Percentiles rank a stretch among this genome's conserved stretches.
phyloP scores from a whole-genome alignment of 2,329 filamentous ascomycete genomes.

The Chrysoporthe cubensis region DNA sequence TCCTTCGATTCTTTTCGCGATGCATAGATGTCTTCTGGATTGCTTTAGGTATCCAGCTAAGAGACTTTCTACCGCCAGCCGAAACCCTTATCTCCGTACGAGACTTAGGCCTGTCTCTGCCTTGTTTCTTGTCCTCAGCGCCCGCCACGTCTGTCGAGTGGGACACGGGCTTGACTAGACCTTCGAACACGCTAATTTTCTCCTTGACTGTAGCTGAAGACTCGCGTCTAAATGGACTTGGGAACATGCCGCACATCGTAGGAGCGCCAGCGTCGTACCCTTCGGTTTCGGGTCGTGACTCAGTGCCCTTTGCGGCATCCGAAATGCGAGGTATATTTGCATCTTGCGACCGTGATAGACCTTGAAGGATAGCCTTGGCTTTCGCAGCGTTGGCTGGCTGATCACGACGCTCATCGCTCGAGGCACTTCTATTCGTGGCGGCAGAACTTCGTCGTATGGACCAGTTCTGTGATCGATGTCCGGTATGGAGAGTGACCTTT shows the following conservation, averaged over 20 bases:
- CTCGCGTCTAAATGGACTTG: conserved; percentile 12
- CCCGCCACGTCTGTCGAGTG: not conserved
- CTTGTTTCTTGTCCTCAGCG: not conserved
- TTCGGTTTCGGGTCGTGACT: not conserved
- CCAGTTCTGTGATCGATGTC: too few species aligned
- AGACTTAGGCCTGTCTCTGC: not conserved
- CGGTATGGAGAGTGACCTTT: not conserved
- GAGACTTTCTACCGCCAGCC: not conserved
- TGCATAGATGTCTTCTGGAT: not conserved
- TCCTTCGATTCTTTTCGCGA: not conserved
- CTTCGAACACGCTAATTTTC: conserved; percentile 22
- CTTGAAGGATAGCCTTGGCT: not conserved
- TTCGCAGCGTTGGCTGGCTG: not conserved
- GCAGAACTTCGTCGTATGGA: too few species aligned
- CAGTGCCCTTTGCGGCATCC: too few species aligned
- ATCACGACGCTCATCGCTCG: not conserved
- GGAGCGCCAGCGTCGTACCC: not conserved
- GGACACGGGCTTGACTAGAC: conserved; percentile 17
- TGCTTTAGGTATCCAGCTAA: conserved; percentile 5
- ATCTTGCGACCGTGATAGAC: not conserved
- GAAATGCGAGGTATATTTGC: not conserved
- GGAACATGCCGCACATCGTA: conserved; percentile 13
- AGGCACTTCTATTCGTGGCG: not conserved
- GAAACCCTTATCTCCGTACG: not conserved
- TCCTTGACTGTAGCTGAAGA: conserved; percentile 3